Base-by-base conservation (phyloP, 225 moss, liverwort and hornwort genomes). In the Polytrichum commune region DNA sequence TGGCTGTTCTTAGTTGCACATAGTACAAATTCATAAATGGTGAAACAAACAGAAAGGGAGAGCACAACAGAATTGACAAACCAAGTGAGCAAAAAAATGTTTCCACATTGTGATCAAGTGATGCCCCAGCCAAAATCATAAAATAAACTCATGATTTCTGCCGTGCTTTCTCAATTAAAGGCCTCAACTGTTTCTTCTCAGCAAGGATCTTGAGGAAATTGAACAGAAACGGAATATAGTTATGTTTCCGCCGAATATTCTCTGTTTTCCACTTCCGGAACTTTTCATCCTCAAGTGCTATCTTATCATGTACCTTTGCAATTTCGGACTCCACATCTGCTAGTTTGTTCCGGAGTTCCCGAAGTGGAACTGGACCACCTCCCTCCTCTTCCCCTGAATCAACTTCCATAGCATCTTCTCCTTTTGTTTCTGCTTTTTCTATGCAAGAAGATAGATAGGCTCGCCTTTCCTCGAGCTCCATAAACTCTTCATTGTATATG, bases 131-230 rank as follows among this genome's bases (percentile, higher is more conserved):
- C 46, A 46, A 46, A 46, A 46, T 10, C 46, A 46, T 46, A 19
- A 29, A 29, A 60, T 18, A 19, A 18, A 13, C 22, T 82, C 71
- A 88, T n/a, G 91, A 86, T 72, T 89, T 96, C 87, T 94, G 94
- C 54, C 97, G 83, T 29, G 98, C 98, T 83, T 95, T 91, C 81
- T 93, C 95, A 64, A 93, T 95, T 75, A 98, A 72, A 32, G 90
- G 91, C 77, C 91, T 98, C 63, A 98, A 78, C 82, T 98, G 95
- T 74, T 98, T 95, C 87, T 98, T 98, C 89, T 98, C 98, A 7
- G 95, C 98, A 77, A 98, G 76, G 65, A 98, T 87, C 72, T 98
- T 98, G 62, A 98, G 84, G 46, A 98, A 95, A 70, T 91, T 98
- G 76, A 95, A 98, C 68, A 98, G 80, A 69, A 98, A 98, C n/a